Evolutionary conservation across 2,329 filamentous ascomycete genomes (phyloP), one percentile per base, ranked within the genome.

Genomic region (Dothistroma septosporum): DNA sequence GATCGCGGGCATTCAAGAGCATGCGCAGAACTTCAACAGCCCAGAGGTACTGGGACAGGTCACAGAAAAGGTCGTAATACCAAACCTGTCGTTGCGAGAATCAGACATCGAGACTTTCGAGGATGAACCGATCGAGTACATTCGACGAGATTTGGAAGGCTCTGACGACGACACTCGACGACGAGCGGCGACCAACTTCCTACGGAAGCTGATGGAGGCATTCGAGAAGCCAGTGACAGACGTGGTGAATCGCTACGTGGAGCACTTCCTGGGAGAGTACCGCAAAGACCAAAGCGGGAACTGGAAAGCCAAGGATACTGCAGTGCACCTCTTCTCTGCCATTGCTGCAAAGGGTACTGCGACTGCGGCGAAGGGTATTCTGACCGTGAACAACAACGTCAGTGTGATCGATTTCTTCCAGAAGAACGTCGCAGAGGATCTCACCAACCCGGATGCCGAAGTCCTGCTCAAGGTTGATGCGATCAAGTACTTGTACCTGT

Each of bases 71-170:
- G 94, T 97, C 61, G 90, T 99, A 59, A 78, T 99, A 65, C 93
- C 94, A 10, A 99, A 99, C 71, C 86, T 99, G 61, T 89, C 89
- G 16, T 80, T 99, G 62, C 87, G 95, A 66, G 94, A 97, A 71
- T 94, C 92, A 0, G 95, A 99, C 67, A 84, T 96, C 58, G 94
- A 99, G 75, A 83, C 96, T 67, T 97, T 99, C 69, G 94, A 99
- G 74, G 95, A 99, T 73, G 95, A 99, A 78, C 94, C 94, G 0
- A 99, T 99, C 66, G 94, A 99, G 76, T 99, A 96, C 73, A 99
- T 99, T 72, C 85, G 94, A 64, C 85, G 92, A 70, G 94, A 99
- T 75, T 81, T 99, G 53, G 94, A 99, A 75, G 94, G 94, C 7
- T 97, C 94, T 1, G 94, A 99, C 76, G 95, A 89, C 58, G 94